Evolutionary conservation across 352 stramenopile genomes (phyloP), one percentile per base, ranked within the genome.

Genomic region (Pythium periplocum): DNA sequence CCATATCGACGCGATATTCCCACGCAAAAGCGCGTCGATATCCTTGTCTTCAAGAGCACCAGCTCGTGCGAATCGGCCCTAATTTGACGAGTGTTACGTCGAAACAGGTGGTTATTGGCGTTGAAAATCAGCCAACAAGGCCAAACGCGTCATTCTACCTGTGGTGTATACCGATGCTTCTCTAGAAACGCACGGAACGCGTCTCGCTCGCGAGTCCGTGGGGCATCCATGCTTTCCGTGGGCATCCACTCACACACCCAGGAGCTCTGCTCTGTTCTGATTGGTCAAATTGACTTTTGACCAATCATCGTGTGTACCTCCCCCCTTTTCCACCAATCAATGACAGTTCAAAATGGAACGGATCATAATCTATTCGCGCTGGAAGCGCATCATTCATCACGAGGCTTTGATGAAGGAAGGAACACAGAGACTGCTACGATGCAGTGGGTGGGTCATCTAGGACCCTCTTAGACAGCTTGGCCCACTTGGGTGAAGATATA

Each of bases 401-500:
- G 17, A 26, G 17, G 17, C 17, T 26, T 26, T 26, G 17, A 26
- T 26, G 17, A 26, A 26, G 17, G 17, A 26, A 26, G 17, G 17
- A 26, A 26, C 17, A 26, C 17, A 26, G 17, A 26, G 17, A 26
- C 17, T 26, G 17, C 17, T 26, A 26, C 17, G 17, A 26, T 26
- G 17, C 17, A 26, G 17, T 26, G 17, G 17, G 17, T 26, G 17
- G 17, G 17, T 26, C 17, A 26, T 26, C 17, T 26, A 26, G 17
- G 17, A 26, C 17, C 17, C 17, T 26, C 17, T 26, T 26, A 26
- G 17, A 26, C 17, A 26, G 17, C 17, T 26, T 26, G 17, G 17
- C 17, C 17, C 17, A 56, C 60, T 37, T 68, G 60, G 37, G 40
- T 68, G 41, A 87, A 71, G 60, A 87, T 64, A 61, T 89, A 91